A percentile compares a stretch with the other conserved stretches of the same genome.
Conservation (phyloP, 441 rosid species). For the Gossypium davidsonii region DNA sequence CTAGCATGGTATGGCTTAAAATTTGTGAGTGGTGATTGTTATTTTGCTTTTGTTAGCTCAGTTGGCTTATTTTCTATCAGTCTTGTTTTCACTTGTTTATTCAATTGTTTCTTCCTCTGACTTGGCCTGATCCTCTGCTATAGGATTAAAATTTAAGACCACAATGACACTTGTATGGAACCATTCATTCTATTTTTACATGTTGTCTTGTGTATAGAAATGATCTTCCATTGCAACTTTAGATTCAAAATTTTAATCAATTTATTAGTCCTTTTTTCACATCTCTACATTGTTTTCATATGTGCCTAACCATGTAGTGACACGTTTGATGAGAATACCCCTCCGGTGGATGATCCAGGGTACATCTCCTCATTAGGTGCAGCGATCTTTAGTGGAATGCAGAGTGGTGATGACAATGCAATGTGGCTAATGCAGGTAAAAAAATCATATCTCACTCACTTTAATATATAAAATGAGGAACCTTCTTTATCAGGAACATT, state of each 20-base stretch:
- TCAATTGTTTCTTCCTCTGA: background rate
- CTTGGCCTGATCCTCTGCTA: background rate
- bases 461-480: background rate
- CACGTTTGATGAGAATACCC: slow-evolving; percentile 80
- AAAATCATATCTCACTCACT: slow-evolving; percentile 13
- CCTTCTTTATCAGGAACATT: slow-evolving; percentile 1
- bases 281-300: slow-evolving; percentile 2
- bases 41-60: background rate
- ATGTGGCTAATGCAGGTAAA: slow-evolving; percentile 80
- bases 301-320: slow-evolving; percentile 40
- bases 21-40: background rate
- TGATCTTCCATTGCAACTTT: background rate
- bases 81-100: background rate
- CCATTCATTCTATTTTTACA: background rate
- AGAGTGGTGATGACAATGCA: slow-evolving; percentile 56
- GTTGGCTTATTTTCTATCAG: background rate
- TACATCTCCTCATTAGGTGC: slow-evolving; percentile 68
- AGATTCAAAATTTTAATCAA: background rate
- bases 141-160: background rate
- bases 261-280: background rate
- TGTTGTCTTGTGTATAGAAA: background rate
- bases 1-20: background rate
- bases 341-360: slow-evolving; percentile 62
- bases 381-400: slow-evolving; percentile 62
- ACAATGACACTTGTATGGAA: background rate